These are phyloP conservation scores for Meyerozyma elateridarum DNA, from an alignment of 1,139 yeast species.

Conservation along the genomic window DNA sequence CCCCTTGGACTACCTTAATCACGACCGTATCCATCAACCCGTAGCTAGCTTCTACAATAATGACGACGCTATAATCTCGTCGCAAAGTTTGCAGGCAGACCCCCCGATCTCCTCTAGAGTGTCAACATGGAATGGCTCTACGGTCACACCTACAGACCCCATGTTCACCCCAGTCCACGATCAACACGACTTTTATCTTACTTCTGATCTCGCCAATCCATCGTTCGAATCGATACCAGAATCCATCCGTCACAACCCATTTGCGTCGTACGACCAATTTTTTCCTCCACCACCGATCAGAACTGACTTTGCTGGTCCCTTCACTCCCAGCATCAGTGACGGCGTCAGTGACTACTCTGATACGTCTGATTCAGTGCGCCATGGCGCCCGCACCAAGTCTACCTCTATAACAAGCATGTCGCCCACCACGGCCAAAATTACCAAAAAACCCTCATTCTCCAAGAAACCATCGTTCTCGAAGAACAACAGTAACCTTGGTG, in stretches of 20 bases:
- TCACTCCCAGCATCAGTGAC: constrained; percentile 3
- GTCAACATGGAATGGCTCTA: too few relatives aligned
- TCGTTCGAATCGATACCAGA: constrained; percentile 3
- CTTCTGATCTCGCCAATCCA: constrained; percentile 1
- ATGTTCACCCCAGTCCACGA: constrained; percentile 1
- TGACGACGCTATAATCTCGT: too few relatives aligned
- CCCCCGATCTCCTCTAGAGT: too few relatives aligned
- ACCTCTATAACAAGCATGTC: constrained; percentile 1
- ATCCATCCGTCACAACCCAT: neutral
- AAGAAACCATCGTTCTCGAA: neutral
- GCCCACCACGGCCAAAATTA: neutral
- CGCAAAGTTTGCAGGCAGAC: too few relatives aligned
- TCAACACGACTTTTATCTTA: neutral
- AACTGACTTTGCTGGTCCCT: neutral
- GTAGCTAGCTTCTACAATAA: too few relatives aligned
- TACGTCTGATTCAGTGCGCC: neutral
- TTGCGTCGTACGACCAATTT: constrained; percentile 2
- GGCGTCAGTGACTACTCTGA: constrained; percentile 4
- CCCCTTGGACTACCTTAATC: too few relatives aligned
- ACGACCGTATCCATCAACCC: too few relatives aligned
- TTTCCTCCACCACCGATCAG: constrained; percentile 3
- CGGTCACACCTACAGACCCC: neutral
- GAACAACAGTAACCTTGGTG: neutral
- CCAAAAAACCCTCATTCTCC: constrained; percentile 1
- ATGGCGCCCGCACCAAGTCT: constrained; percentile 1